Base-by-base conservation (phyloP, 768 basidiomycete species). In the Austroboletus eburneus region DNA sequence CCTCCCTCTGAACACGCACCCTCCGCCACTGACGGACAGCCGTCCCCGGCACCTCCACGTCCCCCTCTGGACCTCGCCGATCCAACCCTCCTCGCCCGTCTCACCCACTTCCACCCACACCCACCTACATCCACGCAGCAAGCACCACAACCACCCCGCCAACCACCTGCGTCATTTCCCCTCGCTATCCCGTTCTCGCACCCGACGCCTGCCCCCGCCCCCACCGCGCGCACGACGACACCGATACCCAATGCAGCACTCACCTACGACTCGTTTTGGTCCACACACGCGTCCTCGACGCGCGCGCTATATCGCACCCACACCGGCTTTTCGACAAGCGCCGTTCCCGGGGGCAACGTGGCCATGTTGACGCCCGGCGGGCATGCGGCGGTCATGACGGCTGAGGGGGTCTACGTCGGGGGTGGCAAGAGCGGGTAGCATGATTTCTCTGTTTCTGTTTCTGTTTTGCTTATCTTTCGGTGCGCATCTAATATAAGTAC, bases 251-350 rank as follows among this genome's bases (percentile, higher is more conserved):
- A 52, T 50, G 34, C 50, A n/a, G 59, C 70, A 10, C 64, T 80
- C 36, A 79, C 80, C 3, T 82, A 82, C 52, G 81, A 81, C 56
- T 78, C 77, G 0, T 83, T 81, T 55, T 83, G 79, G 81, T 79
- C 80, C 2, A 70, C 77, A 7, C 78, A 80, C 49, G 64, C 75
- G 17, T 59, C 66, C 0, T 54, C 63, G 3, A 62, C 62, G 0
- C 63, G 63, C 3, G 52, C 65, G 1, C 56, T 65, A 10, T 65
- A 67, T 22, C 56, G 63, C 7, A 67, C 65, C 2, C 54, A 65
- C 3, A 50, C 60, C 4, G 65, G 63, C 4, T 65, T 65, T 27
- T 51, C 60, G 1, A 53, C 60, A 8, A 65, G 60, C 14, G 58
- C 61, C 0, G 43, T 52, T 2, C 50, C 60, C 4, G 41, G 46